Evolutionary conservation across 208 protist genomes (phyloP).

Genomic region (Crithidia acanthocephali): DNA sequence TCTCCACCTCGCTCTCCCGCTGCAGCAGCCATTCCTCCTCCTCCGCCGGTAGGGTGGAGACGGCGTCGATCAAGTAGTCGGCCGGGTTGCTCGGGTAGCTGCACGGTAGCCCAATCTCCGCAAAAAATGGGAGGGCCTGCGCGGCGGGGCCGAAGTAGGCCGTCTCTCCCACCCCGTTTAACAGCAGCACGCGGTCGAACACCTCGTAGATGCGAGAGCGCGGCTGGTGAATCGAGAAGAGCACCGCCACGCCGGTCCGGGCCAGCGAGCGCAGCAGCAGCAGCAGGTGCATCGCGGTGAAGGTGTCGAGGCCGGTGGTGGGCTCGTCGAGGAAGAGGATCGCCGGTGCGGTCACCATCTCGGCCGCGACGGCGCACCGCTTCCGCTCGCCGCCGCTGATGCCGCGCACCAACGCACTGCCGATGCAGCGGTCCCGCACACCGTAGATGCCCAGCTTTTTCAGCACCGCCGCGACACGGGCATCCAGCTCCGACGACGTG

Average conservation of each 20-base stretch:
- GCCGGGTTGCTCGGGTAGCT: conserved; percentile 69
- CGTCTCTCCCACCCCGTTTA: conserved; percentile 75
- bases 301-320: conserved; percentile 88
- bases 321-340: conserved; percentile 84
- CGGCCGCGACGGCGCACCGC: conserved; percentile 66
- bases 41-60: conserved; percentile 37
- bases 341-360: conserved; percentile 63
- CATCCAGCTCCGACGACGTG: conserved; percentile 19
- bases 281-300: conserved; percentile 69
- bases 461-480: conserved; percentile 23
- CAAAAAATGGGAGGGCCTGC: conserved; percentile 68
- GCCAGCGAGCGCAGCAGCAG: conserved; percentile 55
- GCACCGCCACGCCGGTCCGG: conserved; percentile 44
- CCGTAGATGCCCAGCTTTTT: conserved; percentile 58
- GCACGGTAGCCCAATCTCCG: conserved; percentile 46
- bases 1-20: conserved; percentile 14
- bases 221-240: conserved; percentile 85
- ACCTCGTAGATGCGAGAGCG: conserved; percentile 56
- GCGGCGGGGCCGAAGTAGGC: conserved; percentile 80
- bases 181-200: conserved; percentile 81
- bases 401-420: conserved; percentile 51
- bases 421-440: conserved; percentile 51
- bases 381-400: conserved; percentile 84
- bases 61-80: conserved; percentile 83
- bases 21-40: conserved; percentile 23